Evolutionary conservation across 1,139 yeast genomes (phyloP), one percentile per base, ranked within the genome.

Genomic region (Blastobotrys buckinghamii): DNA sequence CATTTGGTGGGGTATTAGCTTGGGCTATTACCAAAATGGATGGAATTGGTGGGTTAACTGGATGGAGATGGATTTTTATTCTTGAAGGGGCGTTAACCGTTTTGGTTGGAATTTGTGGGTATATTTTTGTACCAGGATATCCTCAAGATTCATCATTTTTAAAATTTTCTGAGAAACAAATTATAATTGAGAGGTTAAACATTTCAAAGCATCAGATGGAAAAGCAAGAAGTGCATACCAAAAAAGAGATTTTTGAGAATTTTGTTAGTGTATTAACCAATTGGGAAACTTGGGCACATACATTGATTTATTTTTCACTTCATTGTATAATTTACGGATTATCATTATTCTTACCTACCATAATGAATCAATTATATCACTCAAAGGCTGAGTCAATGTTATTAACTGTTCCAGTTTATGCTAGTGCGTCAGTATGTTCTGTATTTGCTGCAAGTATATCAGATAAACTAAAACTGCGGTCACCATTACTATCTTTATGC

Each of bases 21-120:
- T 65, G 57, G 49, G 71, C 61, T 2, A 53, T 84, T 79, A 52
- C 54, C 30, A 52, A 56, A n/a, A 57, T 64, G 59, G 55, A 61
- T 35, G 63, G 64, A 5, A 51, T 53, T 15, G 59, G 54, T 7
- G 62, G 61, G 6, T 49, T 57, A 34, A 57, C 78, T 71, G 67
- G 82, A 6, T 81, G 85, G 85, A 67, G 77, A 62, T 81, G 84
- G 83, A 68, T 80, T 45, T 67, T 79, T 46, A 68, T 80, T 45
- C 64, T 80, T 40, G 84, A 79, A 57, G 84, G 84, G 2, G 62
- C 71, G 6, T 63, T 73, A 24, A 78, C 84, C 10, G 69, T 73
- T 41, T 75, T 76, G 1, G 71, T 77, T 52, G 80, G 79, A 0
- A 46, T 72, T 12, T 51, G 72, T 20, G 70, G 78, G 29, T 78